Base-by-base conservation (phyloP, 2,329 filamentous ascomycete genomes). In the Fusarium scirpi region DNA sequence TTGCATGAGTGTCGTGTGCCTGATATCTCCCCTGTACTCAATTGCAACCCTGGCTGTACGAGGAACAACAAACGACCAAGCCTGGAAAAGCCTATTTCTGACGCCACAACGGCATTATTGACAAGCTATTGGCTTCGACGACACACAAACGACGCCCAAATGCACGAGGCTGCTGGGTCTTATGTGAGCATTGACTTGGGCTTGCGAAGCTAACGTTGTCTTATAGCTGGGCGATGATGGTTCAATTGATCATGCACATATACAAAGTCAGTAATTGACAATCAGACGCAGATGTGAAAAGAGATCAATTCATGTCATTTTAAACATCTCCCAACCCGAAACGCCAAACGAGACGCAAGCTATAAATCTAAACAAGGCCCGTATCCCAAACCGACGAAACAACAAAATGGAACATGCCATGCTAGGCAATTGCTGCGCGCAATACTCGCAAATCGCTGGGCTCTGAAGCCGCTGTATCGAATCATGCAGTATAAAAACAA, bases 341-440 rank as follows among this genome's bases (percentile, higher is more conserved):
- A 66, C 62, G 45, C 63, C 63, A 20, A 34, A 61, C 56, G 38
- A 55, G 62, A 62, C 63, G 18, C 63, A 66, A 53, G 48, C 27
- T 62, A 40, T 64, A 45, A 34, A 32, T 67, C 48, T 55, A 66
- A 46, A 40, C 38, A 41, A 49, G 38, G 48, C 41, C 48, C 30
- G 47, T 22, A 49, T 34, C 63, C 55, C 44, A 41, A 8, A 27
- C 38, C 25, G 27, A 62, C 3, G 20, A 41, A 40, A 9, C n/a
- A 20, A 47, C 27, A 43, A 32, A 25, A 46, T 41, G 29, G 44
- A 43, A 44, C 1, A 43, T 30, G 32, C 44, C 43, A 24, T 13
- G 22, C 38, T 20, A 49, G 38, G 38, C 18, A 47, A 25, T 45
- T 62, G 29, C 29, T 29, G 20, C 27, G 47, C 24, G 13, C 27